Evolutionary conservation across 176 grass and related monocot genomes (phyloP).

Genomic region (Raddia distichophylla): DNA sequence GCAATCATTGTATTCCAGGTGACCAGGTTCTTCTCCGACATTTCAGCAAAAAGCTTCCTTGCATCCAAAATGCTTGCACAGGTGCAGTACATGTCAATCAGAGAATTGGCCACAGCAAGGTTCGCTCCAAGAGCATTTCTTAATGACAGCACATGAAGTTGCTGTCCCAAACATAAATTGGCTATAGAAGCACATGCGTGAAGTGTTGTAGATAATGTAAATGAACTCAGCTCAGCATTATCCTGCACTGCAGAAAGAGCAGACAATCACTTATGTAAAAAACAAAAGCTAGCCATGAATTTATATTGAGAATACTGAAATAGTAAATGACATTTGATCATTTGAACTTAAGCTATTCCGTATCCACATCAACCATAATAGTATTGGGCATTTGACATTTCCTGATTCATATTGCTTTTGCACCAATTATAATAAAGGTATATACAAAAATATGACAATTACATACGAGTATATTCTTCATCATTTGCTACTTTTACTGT

Average conservation of each 20-base stretch:
- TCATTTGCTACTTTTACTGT: background rate
- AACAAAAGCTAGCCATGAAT: constrained; percentile 9
- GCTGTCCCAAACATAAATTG: constrained; percentile 43
- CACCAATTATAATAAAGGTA: background rate
- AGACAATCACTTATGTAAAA: constrained; percentile 30
- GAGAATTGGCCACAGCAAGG: constrained; percentile 56
- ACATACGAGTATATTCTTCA: background rate
- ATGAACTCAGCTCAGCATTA: constrained; percentile 51
- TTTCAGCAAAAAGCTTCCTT: constrained; percentile 54
- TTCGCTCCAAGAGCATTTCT: constrained; percentile 48
- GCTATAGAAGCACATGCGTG: constrained; percentile 40
- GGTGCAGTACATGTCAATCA: constrained; percentile 56
- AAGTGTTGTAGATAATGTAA: constrained; percentile 53
- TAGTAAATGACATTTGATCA: background rate
- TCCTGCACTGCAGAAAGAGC: constrained; percentile 53
- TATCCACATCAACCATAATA: background rate
- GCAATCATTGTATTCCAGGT: constrained; percentile 72
- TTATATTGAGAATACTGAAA: background rate
- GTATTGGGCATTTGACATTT: background rate
- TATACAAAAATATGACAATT: background rate
- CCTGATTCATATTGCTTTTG: background rate
- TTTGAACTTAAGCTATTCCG: no score
- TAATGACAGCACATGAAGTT: constrained; percentile 49
- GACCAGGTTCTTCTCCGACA: constrained; percentile 47
- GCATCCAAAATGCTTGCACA: constrained; percentile 47